Percentiles rank a stretch among this genome's conserved stretches.
phyloP scores from a whole-genome alignment of 345 rosid genomes.

The Ceriops tagal region DNA sequence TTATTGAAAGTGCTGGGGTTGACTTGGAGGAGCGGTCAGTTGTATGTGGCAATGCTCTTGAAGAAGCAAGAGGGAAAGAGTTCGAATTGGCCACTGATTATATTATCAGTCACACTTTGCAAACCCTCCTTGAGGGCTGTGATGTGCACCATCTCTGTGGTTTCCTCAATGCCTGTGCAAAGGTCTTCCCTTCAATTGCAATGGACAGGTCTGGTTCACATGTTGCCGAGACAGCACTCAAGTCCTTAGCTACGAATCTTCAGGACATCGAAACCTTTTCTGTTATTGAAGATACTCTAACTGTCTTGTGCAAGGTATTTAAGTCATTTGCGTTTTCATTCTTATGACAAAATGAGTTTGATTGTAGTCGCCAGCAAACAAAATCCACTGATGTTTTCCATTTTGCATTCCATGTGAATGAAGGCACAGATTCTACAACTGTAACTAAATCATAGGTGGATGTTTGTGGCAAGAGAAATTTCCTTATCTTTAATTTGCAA shows the following conservation, averaged over 20 bases:
- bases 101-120: constrained; percentile 76
- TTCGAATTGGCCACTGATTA: constrained; percentile 87
- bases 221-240: constrained; percentile 90
- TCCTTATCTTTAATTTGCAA: too few species aligned
- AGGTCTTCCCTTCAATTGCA: constrained; percentile 69
- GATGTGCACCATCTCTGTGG: constrained; percentile 76
- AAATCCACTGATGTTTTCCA: neutral
- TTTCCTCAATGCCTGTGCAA: constrained; percentile 60
- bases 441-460: too few species aligned
- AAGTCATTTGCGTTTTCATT: neutral
- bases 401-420: neutral
- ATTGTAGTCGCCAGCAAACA: neutral
- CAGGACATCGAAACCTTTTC: constrained; percentile 60
- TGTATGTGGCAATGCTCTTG: constrained; percentile 77
- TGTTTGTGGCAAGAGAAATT: too few species aligned
- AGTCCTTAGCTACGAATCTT: constrained; percentile 67
- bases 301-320: constrained; percentile 70
- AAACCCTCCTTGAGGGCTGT: constrained; percentile 82
- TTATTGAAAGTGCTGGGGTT: constrained; percentile 68
- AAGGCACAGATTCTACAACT: too few species aligned
- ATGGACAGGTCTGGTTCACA: constrained; percentile 96
- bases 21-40: constrained; percentile 70
- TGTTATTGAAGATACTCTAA: constrained; percentile 64
- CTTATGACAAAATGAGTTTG: neutral
- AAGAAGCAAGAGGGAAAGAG: constrained; percentile 80